Evolutionary conservation across 306 rosid genomes (phyloP), one percentile per base, ranked within the genome.

Genomic region (Lupinus albus): DNA sequence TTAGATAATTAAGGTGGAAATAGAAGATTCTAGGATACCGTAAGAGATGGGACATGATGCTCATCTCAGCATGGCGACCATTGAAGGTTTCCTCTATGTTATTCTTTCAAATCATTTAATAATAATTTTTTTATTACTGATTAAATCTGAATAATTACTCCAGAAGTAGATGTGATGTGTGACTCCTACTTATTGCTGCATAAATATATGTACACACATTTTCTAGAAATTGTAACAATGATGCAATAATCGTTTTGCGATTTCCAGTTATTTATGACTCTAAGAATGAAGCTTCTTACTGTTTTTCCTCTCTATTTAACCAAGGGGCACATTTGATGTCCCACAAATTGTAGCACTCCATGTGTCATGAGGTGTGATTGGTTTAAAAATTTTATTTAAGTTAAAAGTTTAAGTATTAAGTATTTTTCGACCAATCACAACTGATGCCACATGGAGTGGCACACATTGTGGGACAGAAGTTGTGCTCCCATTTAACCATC

Each of bases 41-140:
- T 60, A 18, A 33, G 53, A 74, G 21, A 32, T 8, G 11, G 28
- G 11, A 68, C 30, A 68, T 51, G 49, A 9, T 33, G 33, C 66
- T 69, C 16, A 21, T 64, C 48, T 69, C 35, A 20, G 55, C 8
- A 52, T 52, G 54, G 5, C 3, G 25, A 8, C 8, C 54, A 49
- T 16, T 49, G 28, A 3, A 49, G 12, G 11, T 17, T 49, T 52
- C 14, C 1, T 52, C 14, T 4, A 21, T 20, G 3, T 10, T 52
- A 21, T 52, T 15, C 36, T 20, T 52, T 35, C n/a, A 20, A 2
- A 20, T 21, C 59, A 52, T 49, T 49, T 15, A 16, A 11, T 2
- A 52, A 39, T 18, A 25, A n/a, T 63, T 63, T 3, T 2, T 13
- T n/a, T 14, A 28, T n/a, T 45, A 25, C 25, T 46, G 55, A 63